Base-by-base conservation (phyloP, 2,329 filamentous ascomycete genomes). In the Macrophomina pseudophaseolina region DNA sequence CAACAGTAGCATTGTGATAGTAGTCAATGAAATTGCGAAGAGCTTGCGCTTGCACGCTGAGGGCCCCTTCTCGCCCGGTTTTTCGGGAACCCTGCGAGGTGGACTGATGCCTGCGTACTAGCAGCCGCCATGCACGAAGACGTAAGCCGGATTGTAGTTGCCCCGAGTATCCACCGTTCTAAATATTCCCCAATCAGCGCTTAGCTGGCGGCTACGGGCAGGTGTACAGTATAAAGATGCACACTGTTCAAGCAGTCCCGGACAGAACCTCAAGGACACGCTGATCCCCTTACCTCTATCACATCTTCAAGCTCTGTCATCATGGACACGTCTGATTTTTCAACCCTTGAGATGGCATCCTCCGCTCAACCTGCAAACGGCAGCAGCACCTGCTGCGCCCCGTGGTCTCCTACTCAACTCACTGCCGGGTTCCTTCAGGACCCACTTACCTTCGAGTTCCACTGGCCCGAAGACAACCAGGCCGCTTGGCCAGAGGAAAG, bases 371-470 rank as follows among this genome's bases (percentile, higher is more conserved):
- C 52, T 30, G n/a, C 32, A 32, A 40, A 40, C 52, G n/a, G 52
- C 52, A 54, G n/a, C 52, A 54, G 32, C 32, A 54, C 18, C 48
- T 30, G 33, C 7, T 54, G 16, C 16, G 52, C 33, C 32, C 52
- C 52, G 52, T 54, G 52, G 52, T 54, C 52, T 12, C 52, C 52
- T 32, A 54, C 28, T 54, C 52, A 54, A 32, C 52, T 40, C 52
- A 12, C 52, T 54, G 32, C 52, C 32, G 52, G 52, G n/a, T n/a
- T 54, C 32, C 52, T 54, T 1, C 52, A 54, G 32, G 52, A 54
- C 52, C 52, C 52, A 54, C 52, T 54, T 30, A 23, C 52, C 3
- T 54, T 54, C 52, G 52, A 54, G n/a, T 54, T 54, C 52, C 52
- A 51, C 48, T 51, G 48, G 48, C 48, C 48, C 48, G 48, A 51